Percentiles rank a stretch among this genome's conserved stretches.
Evolutionary conservation across 1,284 basidiomycete species (phyloP).

Genomic region (Mycena citricolor): DNA sequence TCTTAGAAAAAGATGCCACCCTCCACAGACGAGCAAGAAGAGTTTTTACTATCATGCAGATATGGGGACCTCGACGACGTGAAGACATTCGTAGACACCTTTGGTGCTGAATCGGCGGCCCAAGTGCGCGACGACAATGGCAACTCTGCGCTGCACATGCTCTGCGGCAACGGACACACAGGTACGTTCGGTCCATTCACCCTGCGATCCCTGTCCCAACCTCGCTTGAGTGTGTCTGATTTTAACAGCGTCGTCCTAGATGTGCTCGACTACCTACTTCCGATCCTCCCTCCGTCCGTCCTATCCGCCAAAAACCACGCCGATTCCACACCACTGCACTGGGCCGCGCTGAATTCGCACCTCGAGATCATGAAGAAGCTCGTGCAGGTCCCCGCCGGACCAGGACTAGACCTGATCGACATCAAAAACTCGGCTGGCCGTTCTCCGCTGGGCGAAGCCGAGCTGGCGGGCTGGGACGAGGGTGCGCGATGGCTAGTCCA

Average conservation of each 20-base stretch:
- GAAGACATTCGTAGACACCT: conserved; percentile 59
- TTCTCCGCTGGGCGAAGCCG: conserved; percentile 75
- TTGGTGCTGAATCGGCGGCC: conserved; percentile 55
- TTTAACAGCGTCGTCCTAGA: conserved; percentile 57
- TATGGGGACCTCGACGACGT: conserved; percentile 86
- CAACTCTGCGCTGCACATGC: conserved; percentile 84
- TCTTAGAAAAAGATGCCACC: conserved; percentile 36
- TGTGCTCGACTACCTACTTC: conserved; percentile 67
- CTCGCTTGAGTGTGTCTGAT: conserved; percentile 34
- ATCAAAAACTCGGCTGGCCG: conserved; percentile 69
- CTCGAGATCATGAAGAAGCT: conserved; percentile 66
- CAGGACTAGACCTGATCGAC: conserved; percentile 68
- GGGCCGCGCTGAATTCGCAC: conserved; percentile 85
- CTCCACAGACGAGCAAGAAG: conserved; percentile 66
- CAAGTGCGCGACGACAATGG: conserved; percentile 69
- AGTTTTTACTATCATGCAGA: conserved; percentile 78
- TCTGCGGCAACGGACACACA: conserved; percentile 80
- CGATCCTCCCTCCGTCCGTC: conserved; percentile 57
- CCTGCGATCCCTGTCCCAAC: too few relatives aligned
- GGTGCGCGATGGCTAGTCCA: conserved; percentile 77
- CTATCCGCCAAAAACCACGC: conserved; percentile 64
- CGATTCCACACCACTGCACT: conserved; percentile 82
- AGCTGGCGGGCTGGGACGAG: conserved; percentile 74
- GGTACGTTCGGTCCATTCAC: conserved; percentile 54
- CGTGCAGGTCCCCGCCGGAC: conserved; percentile 54